Conservation (phyloP, 2,329 filamentous ascomycete species). For the Diaporthe velutina region DNA sequence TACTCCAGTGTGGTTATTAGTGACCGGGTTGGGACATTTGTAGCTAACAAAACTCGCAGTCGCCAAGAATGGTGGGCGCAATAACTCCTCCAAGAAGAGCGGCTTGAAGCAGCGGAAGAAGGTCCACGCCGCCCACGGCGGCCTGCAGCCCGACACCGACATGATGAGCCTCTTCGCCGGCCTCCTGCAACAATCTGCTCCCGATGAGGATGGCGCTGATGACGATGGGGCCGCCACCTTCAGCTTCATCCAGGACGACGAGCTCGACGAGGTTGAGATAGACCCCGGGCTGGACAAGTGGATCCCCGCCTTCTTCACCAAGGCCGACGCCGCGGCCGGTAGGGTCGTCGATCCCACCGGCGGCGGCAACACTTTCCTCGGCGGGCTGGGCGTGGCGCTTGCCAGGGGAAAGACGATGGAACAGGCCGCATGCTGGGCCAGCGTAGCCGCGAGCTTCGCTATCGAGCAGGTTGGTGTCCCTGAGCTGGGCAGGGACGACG, state of each 20-base stretch:
- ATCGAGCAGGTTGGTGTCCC: conserved; percentile 96
- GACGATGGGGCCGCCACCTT: conserved; percentile 62
- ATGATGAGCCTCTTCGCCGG: conserved; percentile 74
- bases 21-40: too few relatives aligned
- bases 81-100: conserved; percentile 36
- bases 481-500: conserved; percentile 57
- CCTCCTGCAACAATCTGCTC: conserved; percentile 56
- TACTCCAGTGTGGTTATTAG: too few relatives aligned
- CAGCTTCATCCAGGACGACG: conserved; percentile 45
- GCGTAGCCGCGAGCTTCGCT: conserved; percentile 88
- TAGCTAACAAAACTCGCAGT: conserved; percentile 46
- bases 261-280: conserved; percentile 67
- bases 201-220: conserved; percentile 11
- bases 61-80: conserved; percentile 67
- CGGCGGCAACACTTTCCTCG: conserved; percentile 90
- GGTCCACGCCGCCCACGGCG: conserved; percentile 59
- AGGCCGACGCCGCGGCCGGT: conserved; percentile 44
- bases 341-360: conserved; percentile 92
- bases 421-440: conserved; percentile 83
- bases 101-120: conserved; percentile 56
- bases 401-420: conserved; percentile 71
- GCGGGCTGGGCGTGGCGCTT: conserved; percentile 69
- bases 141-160: conserved; percentile 70
- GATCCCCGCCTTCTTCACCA: conserved; percentile 81
- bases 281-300: conserved; percentile 77